Percentiles rank a stretch among this genome's conserved stretches.
phyloP scores from a whole-genome alignment of 148 eudicot genomes.

The Heliosperma pusillum region DNA sequence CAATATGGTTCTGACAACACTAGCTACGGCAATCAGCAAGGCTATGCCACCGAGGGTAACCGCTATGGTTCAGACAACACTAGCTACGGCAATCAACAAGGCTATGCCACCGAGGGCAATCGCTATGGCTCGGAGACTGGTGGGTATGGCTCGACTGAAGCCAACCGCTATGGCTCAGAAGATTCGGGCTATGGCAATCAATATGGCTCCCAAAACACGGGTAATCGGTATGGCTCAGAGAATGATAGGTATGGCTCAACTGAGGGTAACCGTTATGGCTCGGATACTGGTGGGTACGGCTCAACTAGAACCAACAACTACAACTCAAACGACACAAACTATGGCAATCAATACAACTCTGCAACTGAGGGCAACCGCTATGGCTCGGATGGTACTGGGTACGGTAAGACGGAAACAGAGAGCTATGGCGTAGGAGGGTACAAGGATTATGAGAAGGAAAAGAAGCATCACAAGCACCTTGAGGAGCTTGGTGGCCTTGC shows the following conservation, averaged over 20 bases:
- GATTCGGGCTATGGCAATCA: neutral
- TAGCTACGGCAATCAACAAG: neutral
- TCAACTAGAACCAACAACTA: neutral
- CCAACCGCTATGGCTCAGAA: neutral
- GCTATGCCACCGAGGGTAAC: neutral
- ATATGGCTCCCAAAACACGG: neutral
- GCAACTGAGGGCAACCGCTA: conserved; percentile 10
- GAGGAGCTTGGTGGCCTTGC: conserved; percentile 29
- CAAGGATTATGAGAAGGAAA: conserved; percentile 33
- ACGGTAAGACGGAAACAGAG: neutral
- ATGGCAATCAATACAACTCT: neutral
- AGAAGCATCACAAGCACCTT: conserved; percentile 33
- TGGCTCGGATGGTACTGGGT: neutral
- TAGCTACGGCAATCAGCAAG: neutral
- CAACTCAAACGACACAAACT: neutral
- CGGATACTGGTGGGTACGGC: too few relatives aligned
- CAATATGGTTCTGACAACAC: neutral
- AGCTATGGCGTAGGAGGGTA: conserved; percentile 5
- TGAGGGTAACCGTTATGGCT: too few relatives aligned
- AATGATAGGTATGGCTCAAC: too few relatives aligned
- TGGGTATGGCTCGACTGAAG: too few relatives aligned
- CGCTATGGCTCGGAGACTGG: neutral
- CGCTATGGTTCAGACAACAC: neutral
- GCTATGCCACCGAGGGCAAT: neutral
- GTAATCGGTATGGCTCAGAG: too few relatives aligned